Base-by-base conservation (phyloP, 2,329 filamentous ascomycete genomes). In the Epichloe glyceriae region DNA sequence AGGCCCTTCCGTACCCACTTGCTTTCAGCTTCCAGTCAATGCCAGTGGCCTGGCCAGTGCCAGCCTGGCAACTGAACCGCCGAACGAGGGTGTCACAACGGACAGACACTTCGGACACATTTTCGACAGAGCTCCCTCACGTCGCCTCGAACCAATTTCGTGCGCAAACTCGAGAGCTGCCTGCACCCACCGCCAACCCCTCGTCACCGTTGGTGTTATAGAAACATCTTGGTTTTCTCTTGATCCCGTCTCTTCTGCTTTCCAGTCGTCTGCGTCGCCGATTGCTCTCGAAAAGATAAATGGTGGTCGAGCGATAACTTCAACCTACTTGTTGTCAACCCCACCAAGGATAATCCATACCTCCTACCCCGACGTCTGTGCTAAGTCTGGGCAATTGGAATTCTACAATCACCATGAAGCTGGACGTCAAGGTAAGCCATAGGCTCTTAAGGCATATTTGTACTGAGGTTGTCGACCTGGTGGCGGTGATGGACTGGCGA, bases 361-460 rank as follows among this genome's bases (percentile, higher is more conserved):
- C 22, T 15, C 15, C 35, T 38, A 12, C 19, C 14, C 42, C 37
- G 30, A 30, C 26, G 12, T 49, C 34, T 41, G 46, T 39, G 26
- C 34, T 41, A 22, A 5, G 20, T 43, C 22, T 19, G 33, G 40
- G n/a, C 19, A 34, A 43, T 41, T 46, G 22, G 20, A 3, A 38
- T 34, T n/a, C 2, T 19, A 12, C 39, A 46, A 46, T 46, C 61
- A 69, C 56, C 47, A 70, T 70, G 67, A 70, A 66, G 61, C 62
- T 70, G 60, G 67, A 70, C 63, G 67, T 70, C 55, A 70, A 70
- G 66, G 67, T 69, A 43, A 61, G 66, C 61, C 20, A 22, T 26
- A 20, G 34, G 20, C 15, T 20, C 14, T 15, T 8, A 33, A n/a
- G 20, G 22, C n/a, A 22, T 39, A 15, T 34, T 22, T 37, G 30